Conservation (phyloP, 208 protist genomes). For the Acanthamoeba lenticulata region DNA sequence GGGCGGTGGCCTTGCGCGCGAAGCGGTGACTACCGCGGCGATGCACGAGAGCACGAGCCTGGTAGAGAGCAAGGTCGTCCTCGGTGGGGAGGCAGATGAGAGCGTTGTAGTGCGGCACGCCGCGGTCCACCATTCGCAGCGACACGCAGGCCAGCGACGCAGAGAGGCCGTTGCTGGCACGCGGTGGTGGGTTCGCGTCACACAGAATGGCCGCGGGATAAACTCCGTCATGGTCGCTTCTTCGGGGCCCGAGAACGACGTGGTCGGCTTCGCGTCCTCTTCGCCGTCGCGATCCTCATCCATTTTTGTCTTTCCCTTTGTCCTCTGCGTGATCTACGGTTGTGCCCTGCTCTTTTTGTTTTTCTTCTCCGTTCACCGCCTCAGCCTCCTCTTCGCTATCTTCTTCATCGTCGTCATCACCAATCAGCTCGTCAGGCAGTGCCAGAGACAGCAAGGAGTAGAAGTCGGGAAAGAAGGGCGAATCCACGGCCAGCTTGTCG, state of each 20-base stretch:
- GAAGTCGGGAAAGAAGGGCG: slow-evolving; percentile 71
- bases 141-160: slow-evolving; percentile 61
- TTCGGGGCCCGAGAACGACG: not conserved
- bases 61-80: slow-evolving; percentile 11
- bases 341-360: not conserved
- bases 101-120: slow-evolving; percentile 70
- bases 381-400: not conserved
- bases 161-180: slow-evolving; percentile 37
- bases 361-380: not conserved
- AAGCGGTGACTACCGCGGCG: not conserved
- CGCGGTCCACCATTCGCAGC: slow-evolving; percentile 65
- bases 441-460: slow-evolving; percentile 50
- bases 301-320: slow-evolving; percentile 9
- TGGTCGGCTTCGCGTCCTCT: not conserved
- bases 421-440: not conserved
- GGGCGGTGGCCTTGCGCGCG: not conserved
- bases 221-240: not conserved
- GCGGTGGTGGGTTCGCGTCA: not conserved
- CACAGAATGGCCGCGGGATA: not conserved
- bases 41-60: not conserved
- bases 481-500: slow-evolving; percentile 66
- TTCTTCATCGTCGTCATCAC: not conserved
- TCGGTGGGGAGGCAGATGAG: slow-evolving; percentile 69
- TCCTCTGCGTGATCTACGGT: not conserved
- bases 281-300: not conserved